phyloP scores from a whole-genome alignment of 805 yeast species.

The Wickerhamomyces bovis region DNA sequence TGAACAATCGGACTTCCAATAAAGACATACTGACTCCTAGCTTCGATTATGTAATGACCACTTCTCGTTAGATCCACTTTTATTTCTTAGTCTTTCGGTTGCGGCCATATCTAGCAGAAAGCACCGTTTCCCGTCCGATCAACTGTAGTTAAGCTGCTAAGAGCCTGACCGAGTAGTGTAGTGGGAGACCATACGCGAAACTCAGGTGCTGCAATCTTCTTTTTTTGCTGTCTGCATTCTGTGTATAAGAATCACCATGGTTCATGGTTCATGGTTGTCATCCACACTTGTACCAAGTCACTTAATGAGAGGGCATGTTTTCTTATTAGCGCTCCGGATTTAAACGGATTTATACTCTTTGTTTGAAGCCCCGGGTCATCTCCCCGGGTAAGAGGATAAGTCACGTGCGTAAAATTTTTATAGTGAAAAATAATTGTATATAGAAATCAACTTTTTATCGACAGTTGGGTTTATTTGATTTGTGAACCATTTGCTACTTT shows the following conservation, averaged over 20 bases:
- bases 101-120: slow-evolving; percentile 57
- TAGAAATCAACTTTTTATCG: too few species aligned
- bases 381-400: not conserved
- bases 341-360: not conserved
- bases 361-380: not conserved
- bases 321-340: not conserved
- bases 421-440: not conserved
- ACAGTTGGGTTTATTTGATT: too few species aligned
- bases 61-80: not conserved
- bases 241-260: too few species aligned
- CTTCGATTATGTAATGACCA: not conserved
- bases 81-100: slow-evolving; percentile 30
- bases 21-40: too few species aligned
- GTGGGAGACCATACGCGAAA: slow-evolving; percentile 56
- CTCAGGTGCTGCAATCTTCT: slow-evolving; percentile 48
- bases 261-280: too few species aligned
- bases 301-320: too few species aligned
- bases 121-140: slow-evolving; percentile 60
- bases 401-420: not conserved
- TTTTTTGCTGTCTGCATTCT: too few species aligned
- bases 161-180: slow-evolving; percentile 53
- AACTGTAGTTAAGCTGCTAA: slow-evolving; percentile 52
- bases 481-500: not conserved
- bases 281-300: too few species aligned
- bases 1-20: too few species aligned